Evolutionary conservation across 1,284 basidiomycete genomes (phyloP).

Genomic region (Sporisorium graminicola): DNA sequence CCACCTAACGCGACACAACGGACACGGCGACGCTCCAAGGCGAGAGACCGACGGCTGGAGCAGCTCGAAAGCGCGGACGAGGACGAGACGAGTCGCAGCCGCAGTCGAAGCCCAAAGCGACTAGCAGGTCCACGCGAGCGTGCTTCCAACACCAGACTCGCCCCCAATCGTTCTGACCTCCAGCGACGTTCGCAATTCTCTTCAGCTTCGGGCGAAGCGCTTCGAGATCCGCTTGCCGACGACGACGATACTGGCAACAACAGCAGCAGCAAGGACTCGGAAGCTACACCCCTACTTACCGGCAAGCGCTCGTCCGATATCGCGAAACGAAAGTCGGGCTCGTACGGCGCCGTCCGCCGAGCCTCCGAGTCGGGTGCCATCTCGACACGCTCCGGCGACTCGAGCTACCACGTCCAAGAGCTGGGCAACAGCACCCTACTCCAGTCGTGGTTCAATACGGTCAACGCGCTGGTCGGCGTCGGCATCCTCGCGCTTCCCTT

Average conservation of each 20-base stretch:
- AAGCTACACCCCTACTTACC: slow-evolving; percentile 14
- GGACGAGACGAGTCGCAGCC: slow-evolving; percentile 48
- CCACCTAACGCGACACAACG: slow-evolving; percentile 47
- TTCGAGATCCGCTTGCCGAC: slow-evolving; percentile 53
- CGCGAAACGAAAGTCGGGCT: slow-evolving; percentile 12
- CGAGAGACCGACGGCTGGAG: slow-evolving; percentile 35
- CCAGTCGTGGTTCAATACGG: slow-evolving; percentile 68
- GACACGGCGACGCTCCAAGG: slow-evolving; percentile 24
- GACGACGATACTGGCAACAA: slow-evolving; percentile 7
- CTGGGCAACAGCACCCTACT: slow-evolving; percentile 60
- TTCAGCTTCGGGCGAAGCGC: slow-evolving; percentile 18
- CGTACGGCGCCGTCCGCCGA: slow-evolving; percentile 20
- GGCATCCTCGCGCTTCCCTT: slow-evolving; percentile 67
- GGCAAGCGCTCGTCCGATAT: slow-evolving; percentile 2
- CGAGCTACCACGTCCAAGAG: slow-evolving; percentile 18
- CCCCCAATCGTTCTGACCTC: slow-evolving; percentile 1
- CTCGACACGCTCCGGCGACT: slow-evolving; percentile 19
- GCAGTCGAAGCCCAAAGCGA: slow-evolving; percentile 56
- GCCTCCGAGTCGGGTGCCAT: slow-evolving; percentile 24
- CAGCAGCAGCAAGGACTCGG: slow-evolving; percentile 15
- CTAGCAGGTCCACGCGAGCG: slow-evolving; percentile 23
- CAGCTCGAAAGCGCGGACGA: slow-evolving; percentile 42
- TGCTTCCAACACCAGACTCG: slow-evolving; percentile 24
- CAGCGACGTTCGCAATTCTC: slow-evolving; percentile 7
- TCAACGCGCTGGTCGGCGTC: slow-evolving; percentile 67